A percentile compares a stretch with the other conserved stretches of the same genome.
These are phyloP conservation scores for Diplogelasinospora grovesii DNA, from an alignment of 495 filamentous ascomycete genomes.

Conservation along the genomic window DNA sequence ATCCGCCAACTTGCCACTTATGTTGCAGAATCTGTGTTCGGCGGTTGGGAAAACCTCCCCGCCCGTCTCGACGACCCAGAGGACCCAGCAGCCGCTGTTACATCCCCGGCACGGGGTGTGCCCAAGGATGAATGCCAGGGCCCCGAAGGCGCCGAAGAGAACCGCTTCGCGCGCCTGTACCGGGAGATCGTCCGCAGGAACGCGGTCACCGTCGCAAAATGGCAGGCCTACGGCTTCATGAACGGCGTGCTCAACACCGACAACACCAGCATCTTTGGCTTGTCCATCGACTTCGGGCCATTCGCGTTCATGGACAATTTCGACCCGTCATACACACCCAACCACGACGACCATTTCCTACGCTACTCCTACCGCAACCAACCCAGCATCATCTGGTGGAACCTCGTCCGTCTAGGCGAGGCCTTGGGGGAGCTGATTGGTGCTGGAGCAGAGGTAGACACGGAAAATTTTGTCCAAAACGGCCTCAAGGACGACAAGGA, in stretches of 20 bases:
- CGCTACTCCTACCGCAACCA: slow-evolving; percentile 92
- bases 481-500: slow-evolving; percentile 62
- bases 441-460: slow-evolving; percentile 60
- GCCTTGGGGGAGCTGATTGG: slow-evolving; percentile 85
- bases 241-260: slow-evolving; percentile 94
- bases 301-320: slow-evolving; percentile 97
- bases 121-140: slow-evolving; percentile 54
- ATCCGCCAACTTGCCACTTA: slow-evolving; percentile 72
- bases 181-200: slow-evolving; percentile 82
- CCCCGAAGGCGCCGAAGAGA: slow-evolving; percentile 59
- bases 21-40: slow-evolving; percentile 76
- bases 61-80: slow-evolving; percentile 45
- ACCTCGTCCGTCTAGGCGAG: slow-evolving; percentile 86
- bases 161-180: slow-evolving; percentile 80
- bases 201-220: slow-evolving; percentile 80
- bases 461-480: slow-evolving; percentile 57
- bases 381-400: slow-evolving; percentile 97
- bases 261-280: slow-evolving; percentile 84
- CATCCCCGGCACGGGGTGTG: slow-evolving; percentile 35
- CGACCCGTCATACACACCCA: slow-evolving; percentile 89
- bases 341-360: slow-evolving; percentile 85
- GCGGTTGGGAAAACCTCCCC: slow-evolving; percentile 75
- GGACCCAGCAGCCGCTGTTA: slow-evolving; percentile 26
- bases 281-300: slow-evolving; percentile 89
- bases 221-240: slow-evolving; percentile 97